Conservation (phyloP, 306 rosid genomes). For the Luffa aegyptiaca region DNA sequence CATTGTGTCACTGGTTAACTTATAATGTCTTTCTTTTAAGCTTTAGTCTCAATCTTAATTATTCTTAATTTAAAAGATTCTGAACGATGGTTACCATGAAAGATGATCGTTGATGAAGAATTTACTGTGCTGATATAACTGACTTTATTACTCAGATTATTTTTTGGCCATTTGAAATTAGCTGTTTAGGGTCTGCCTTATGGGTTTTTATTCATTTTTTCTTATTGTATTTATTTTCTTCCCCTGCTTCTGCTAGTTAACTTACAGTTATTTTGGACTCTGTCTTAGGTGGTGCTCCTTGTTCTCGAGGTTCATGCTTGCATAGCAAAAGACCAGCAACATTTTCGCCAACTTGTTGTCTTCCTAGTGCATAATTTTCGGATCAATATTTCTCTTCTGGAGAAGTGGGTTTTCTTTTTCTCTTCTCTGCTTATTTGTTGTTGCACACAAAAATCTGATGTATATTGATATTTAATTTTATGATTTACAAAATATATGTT, state of each 20-base stretch:
- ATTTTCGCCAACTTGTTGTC: conserved; percentile 77
- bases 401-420: conserved; percentile 49
- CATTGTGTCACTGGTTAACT: neutral
- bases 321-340: conserved; percentile 77
- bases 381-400: conserved; percentile 68
- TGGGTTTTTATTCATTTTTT: neutral
- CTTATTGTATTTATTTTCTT: neutral
- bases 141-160: neutral
- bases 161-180: neutral
- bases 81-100: conserved; percentile 1
- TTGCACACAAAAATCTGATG: neutral
- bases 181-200: neutral
- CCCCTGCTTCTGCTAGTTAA: neutral
- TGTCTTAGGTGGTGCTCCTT: conserved; percentile 79
- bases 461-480: neutral
- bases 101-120: neutral
- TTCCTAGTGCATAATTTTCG: conserved; percentile 77
- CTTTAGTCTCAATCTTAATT: neutral
- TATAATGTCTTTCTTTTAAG: neutral
- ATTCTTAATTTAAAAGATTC: neutral
- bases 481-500: conserved; percentile 1
- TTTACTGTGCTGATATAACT: neutral
- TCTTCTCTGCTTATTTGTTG: conserved; percentile 1
- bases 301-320: conserved; percentile 94
- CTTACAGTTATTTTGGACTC: conserved; percentile 9